Conservation (phyloP, 768 basidiomycete genomes). For the Tulasnella sp. region DNA sequence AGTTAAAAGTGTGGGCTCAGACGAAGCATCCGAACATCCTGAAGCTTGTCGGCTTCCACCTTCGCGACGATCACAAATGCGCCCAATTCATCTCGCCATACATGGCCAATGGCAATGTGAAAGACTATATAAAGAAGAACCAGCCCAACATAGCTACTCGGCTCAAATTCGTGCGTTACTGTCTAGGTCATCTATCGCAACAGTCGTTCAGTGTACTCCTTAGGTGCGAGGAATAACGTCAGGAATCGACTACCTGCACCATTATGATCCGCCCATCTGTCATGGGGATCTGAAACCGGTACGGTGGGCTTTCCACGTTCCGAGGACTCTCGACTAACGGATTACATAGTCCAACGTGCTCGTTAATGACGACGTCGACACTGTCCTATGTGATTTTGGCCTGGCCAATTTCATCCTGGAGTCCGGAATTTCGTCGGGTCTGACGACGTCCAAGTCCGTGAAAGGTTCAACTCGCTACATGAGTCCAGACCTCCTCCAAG, state of each 20-base stretch:
- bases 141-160: not conserved
- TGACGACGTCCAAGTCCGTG: not conserved
- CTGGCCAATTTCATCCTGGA: not conserved
- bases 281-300: constrained; percentile 15
- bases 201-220: not conserved
- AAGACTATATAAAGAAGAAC: not conserved
- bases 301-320: not conserved
- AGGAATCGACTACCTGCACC: not conserved
- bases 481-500: not conserved
- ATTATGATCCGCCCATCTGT: not conserved
- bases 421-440: not conserved
- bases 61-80: not conserved
- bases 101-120: constrained; percentile 5
- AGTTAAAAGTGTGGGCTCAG: constrained; percentile 4
- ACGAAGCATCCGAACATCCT: constrained; percentile 14
- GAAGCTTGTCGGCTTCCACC: not conserved
- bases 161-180: not conserved
- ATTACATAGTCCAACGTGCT: not conserved
- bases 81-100: not conserved
- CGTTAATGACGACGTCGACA: not conserved
- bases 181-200: no score
- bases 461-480: not conserved
- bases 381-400: not conserved
- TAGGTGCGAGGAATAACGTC: not conserved
- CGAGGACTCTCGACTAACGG: not conserved